A percentile compares a stretch with the other conserved stretches of the same genome.
Evolutionary conservation across 306 rosid species (phyloP).

Genomic region (Cucurbita pepo): DNA sequence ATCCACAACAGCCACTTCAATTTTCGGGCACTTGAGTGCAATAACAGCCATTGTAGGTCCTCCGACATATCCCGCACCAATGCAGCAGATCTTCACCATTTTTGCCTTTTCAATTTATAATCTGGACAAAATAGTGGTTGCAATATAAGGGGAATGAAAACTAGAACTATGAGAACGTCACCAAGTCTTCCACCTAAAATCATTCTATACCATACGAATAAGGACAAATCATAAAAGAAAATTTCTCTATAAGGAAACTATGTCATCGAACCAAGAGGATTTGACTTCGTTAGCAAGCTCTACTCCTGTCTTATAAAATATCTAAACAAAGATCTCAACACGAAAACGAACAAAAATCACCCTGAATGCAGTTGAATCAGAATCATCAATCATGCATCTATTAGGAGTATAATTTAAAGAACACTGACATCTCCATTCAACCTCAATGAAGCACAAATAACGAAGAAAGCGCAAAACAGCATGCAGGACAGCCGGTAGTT

Average conservation of each 20-base stretch:
- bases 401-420: not conserved
- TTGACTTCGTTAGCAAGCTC: not conserved
- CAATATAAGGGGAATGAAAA: constrained; percentile 6
- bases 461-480: not conserved
- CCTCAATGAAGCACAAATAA: not conserved
- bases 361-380: not conserved
- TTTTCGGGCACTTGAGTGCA: constrained; percentile 77
- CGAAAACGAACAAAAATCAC: not conserved
- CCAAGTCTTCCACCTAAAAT: not conserved
- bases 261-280: not conserved
- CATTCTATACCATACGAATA: not conserved
- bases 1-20: constrained; percentile 88
- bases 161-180: not conserved
- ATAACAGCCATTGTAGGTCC: constrained; percentile 99
- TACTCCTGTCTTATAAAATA: not conserved
- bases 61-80: constrained; percentile 99
- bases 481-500: not conserved
- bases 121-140: constrained; percentile 23
- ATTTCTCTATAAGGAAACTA: not conserved
- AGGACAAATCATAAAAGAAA: not conserved
- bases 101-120: constrained; percentile 17
- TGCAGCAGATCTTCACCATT: constrained; percentile 99
- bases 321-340: not conserved
- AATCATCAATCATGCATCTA: not conserved
- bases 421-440: not conserved